These are phyloP conservation scores for Taphrina deformans DNA, from an alignment of 1,139 yeast genomes.

Conservation along the genomic window DNA sequence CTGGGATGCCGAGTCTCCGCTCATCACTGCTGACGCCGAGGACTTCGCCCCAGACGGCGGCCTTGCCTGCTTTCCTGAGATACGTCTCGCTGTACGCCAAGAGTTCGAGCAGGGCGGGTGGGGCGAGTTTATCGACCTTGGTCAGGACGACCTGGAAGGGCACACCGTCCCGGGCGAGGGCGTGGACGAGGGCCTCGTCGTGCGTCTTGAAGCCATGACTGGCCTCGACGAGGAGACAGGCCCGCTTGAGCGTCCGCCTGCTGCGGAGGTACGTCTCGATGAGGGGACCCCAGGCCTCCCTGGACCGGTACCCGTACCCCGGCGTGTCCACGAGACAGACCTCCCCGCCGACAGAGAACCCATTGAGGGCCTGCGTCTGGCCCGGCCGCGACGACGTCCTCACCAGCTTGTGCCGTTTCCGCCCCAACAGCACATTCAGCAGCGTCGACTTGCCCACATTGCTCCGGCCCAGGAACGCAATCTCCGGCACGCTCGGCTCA, in stretches of 20 bases:
- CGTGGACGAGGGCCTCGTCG: conserved; percentile 14
- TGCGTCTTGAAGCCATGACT: conserved; percentile 21
- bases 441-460: conserved; percentile 30
- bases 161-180: conserved; percentile 5
- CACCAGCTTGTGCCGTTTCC: conserved; percentile 6
- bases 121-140: conserved; percentile 14
- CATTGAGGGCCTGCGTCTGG: conserved; percentile 26
- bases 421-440: conserved; percentile 15
- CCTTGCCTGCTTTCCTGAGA: conserved; percentile 7
- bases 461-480: conserved; percentile 30
- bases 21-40: conserved; percentile 10
- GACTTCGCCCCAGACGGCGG: conserved; percentile 17
- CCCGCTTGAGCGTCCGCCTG: conserved; percentile 7
- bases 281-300: conserved; percentile 10
- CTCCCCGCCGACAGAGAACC: conserved; percentile 22
- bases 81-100: conserved; percentile 11
- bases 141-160: conserved; percentile 30
- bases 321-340: conserved; percentile 25
- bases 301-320: conserved; percentile 27
- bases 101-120: neutral
- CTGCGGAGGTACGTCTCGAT: conserved; percentile 9
- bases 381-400: conserved; percentile 30
- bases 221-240: conserved; percentile 26
- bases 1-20: conserved; percentile 9
- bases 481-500: conserved; percentile 4